Evolutionary conservation across 495 filamentous ascomycete genomes (phyloP).

Genomic region (Thermochaetoides thermophila): DNA sequence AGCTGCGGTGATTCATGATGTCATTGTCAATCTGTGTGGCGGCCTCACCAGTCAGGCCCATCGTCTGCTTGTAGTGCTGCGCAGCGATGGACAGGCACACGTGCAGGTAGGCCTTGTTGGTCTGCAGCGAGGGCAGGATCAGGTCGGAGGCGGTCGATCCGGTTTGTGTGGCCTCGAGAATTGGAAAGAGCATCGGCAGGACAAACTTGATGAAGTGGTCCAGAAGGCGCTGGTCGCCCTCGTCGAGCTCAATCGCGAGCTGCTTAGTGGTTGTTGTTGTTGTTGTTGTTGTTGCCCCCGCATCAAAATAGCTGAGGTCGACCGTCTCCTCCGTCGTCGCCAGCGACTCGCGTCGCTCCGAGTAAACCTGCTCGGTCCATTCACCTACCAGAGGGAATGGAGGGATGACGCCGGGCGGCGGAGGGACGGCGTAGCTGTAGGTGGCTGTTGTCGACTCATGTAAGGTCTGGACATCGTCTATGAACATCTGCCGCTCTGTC

Average conservation of each 20-base stretch:
- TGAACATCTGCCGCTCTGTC: slow-evolving; percentile 86
- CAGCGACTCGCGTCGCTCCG: slow-evolving; percentile 46
- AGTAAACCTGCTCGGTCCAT: slow-evolving; percentile 64
- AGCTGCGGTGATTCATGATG: slow-evolving; percentile 85
- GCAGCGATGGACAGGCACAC: slow-evolving; percentile 92
- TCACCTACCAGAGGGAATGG: slow-evolving; percentile 52
- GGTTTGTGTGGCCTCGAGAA: slow-evolving; percentile 76
- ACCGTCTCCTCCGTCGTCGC: slow-evolving; percentile 52
- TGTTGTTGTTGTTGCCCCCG: not conserved
- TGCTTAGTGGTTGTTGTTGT: slow-evolving; percentile 39
- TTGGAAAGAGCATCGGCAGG: slow-evolving; percentile 75
- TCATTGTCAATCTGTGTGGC: slow-evolving; percentile 85
- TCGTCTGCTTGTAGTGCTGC: slow-evolving; percentile 79
- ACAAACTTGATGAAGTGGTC: slow-evolving; percentile 89
- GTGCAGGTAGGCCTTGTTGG: slow-evolving; percentile 85
- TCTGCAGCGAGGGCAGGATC: slow-evolving; percentile 70
- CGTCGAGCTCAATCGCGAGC: slow-evolving; percentile 70
- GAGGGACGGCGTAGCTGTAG: slow-evolving; percentile 73
- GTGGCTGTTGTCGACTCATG: slow-evolving; percentile 74
- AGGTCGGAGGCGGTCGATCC: slow-evolving; percentile 63
- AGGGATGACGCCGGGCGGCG: slow-evolving; percentile 46
- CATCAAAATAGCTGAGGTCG: slow-evolving; percentile 56
- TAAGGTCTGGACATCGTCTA: slow-evolving; percentile 75
- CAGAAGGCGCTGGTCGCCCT: slow-evolving; percentile 70
- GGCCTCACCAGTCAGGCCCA: slow-evolving; percentile 42